Conservation (phyloP, 805 yeast species). For the Yamadazyma paraphyllophila region DNA sequence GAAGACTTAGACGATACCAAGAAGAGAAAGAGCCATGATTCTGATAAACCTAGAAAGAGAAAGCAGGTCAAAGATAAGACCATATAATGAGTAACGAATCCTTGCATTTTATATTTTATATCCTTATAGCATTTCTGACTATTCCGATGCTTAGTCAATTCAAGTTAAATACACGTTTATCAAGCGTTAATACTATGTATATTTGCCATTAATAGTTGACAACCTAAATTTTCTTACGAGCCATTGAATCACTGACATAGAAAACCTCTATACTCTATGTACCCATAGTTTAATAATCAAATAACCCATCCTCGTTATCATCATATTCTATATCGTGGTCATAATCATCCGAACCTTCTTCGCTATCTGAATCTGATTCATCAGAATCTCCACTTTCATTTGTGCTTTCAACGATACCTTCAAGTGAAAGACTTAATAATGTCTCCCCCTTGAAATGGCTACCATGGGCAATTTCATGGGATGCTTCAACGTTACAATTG, state of each 20-base stretch:
- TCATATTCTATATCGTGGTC: conserved; percentile 48
- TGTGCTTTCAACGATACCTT: conserved; percentile 37
- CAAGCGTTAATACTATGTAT: too few species aligned
- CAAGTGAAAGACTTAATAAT: conserved; percentile 42
- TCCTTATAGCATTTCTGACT: neutral
- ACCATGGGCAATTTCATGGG: conserved; percentile 62
- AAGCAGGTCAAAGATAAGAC: conserved; percentile 13
- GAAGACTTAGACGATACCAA: conserved; percentile 3
- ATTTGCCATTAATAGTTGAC: too few species aligned
- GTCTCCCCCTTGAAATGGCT: conserved; percentile 59
- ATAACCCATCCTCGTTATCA: conserved; percentile 55
- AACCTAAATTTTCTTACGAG: too few species aligned
- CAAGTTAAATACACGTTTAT: too few species aligned
- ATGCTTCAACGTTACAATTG: conserved; percentile 84
- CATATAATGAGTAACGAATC: neutral
- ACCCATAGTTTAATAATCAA: conserved; percentile 30
- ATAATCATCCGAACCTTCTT: conserved; percentile 24
- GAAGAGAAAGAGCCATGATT: conserved; percentile 7
- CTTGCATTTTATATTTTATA: conserved; percentile 4
- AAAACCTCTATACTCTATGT: neutral
- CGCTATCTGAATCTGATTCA: conserved; percentile 27
- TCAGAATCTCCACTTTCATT: conserved; percentile 32
- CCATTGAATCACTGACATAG: too few species aligned
- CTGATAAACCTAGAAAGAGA: conserved; percentile 15
- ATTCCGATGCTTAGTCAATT: too few species aligned